Conservation (phyloP, 345 rosid genomes). For the Populus euphratica region DNA sequence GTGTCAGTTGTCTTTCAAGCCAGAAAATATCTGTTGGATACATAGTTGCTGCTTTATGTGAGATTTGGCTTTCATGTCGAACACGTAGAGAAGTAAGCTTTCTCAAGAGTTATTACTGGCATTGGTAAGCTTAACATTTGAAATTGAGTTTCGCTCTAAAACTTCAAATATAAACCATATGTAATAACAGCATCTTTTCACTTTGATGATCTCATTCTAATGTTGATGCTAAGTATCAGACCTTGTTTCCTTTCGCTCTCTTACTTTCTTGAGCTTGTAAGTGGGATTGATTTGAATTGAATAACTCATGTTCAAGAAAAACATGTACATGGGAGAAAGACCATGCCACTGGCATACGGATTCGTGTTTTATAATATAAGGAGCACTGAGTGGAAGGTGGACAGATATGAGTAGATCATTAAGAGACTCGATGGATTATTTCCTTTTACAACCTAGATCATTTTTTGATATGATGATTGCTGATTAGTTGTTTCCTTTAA, state of each 20-base stretch:
- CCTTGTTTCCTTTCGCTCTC: background rate
- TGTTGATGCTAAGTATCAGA: background rate
- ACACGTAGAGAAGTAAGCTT: constrained; percentile 13
- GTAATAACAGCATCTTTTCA: background rate
- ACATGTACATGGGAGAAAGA: no score
- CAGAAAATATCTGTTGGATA: constrained; percentile 53
- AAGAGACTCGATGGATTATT: background rate
- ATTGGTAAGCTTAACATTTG: constrained; percentile 30
- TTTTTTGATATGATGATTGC: background rate
- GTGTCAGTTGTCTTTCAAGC: constrained; percentile 21
- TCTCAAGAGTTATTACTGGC: constrained; percentile 33
- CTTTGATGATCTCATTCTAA: background rate
- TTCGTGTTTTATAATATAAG: background rate
- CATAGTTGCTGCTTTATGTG: constrained; percentile 39
- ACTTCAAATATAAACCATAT: background rate
- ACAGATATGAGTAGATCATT: no score
- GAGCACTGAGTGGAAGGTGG: no score
- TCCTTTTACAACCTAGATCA: background rate
- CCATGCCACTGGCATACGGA: no score
- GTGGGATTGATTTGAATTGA: background rate
- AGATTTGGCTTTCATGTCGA: constrained; percentile 43
- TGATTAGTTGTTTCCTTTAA: background rate
- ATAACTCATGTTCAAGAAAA: background rate
- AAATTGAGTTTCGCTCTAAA: background rate
- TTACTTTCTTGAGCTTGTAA: background rate